Evolutionary conservation across 768 basidiomycete genomes (phyloP).

Genomic region (Kwoniella pini): DNA sequence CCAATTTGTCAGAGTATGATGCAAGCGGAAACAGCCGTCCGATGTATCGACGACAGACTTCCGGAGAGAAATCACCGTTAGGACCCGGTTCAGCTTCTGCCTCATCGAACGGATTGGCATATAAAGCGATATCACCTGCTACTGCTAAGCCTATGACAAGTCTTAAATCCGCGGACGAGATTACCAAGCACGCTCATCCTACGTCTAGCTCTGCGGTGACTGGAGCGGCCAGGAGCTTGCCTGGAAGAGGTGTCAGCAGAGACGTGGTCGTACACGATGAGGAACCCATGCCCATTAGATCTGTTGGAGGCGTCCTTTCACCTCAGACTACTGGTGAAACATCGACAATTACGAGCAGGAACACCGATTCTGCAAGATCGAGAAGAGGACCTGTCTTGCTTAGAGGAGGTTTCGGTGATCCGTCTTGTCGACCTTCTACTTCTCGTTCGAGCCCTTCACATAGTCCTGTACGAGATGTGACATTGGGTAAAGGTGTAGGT

Average conservation of each 20-base stretch:
- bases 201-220: background rate
- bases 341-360: slow-evolving; percentile 1
- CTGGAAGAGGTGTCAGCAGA: slow-evolving; percentile 25
- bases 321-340: slow-evolving; percentile 40
- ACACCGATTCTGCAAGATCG: slow-evolving; percentile 16
- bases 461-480: slow-evolving; percentile 11
- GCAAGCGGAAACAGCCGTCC: slow-evolving; percentile 5
- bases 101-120: background rate
- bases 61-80: slow-evolving; percentile 18
- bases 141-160: slow-evolving; percentile 15
- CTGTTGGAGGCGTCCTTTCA: slow-evolving; percentile 20
- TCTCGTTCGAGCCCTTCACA: slow-evolving; percentile 19
- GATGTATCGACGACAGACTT: slow-evolving; percentile 20
- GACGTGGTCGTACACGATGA: background rate
- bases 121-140: background rate
- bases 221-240: slow-evolving; percentile 32
- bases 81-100: slow-evolving; percentile 10
- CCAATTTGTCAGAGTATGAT: background rate
- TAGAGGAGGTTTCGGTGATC: slow-evolving; percentile 44
- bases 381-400: slow-evolving; percentile 45
- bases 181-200: background rate
- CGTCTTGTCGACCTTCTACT: background rate
- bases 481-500: slow-evolving; percentile 5
- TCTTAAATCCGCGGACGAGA: slow-evolving; percentile 15
- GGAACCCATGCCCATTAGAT: slow-evolving; percentile 21